Base-by-base conservation (phyloP, 257 asterid species). In the Scutellaria minor region DNA sequence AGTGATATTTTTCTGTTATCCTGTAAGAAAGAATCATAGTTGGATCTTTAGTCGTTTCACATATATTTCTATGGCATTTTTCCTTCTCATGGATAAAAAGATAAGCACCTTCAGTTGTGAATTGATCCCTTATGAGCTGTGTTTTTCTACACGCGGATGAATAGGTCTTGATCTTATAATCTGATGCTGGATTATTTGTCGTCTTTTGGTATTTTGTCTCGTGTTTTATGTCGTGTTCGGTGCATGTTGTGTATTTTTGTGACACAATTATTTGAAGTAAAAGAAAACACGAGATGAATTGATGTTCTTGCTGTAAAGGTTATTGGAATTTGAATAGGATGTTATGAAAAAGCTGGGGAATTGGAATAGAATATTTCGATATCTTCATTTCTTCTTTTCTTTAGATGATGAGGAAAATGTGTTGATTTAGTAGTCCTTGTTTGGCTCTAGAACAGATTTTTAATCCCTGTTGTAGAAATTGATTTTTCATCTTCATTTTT, bases 1-100 rank as follows among this genome's bases (percentile, higher is more conserved):
- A 44, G 3, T 22, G 22, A 50, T 22, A 27, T 40, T 42, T 39
- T 27, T 14, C 39, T 39, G 73, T 67, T 51, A 75, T 61, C 66
- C 56, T 41, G 64, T 67, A 13, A 18, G 15, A 55, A 66, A 58
- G 37, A 4, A 12, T 12, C 45, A 14, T 55, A n/a, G 13, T 44
- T 8, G 35, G 31, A 56, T 14, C 57, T 24, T 2, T 24, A 24
- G 27, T 24, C 27, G 27, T 24, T 24, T 18, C 18, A 18, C 12
- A 15, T n/a, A 6, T 55, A 41, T 46, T 64, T 45, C 46, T 3
- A 27, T 11, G 52, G 42, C 22, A 15, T 5, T 52, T 40, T 41
- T 35, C 39, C 27, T 6, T 61, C 41, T 46, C 40, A 20, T 3
- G 6, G 53, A 7, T 5, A 9, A 22, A 24, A 20, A 14, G n/a